phyloP scores from a whole-genome alignment of 1,284 basidiomycete genomes.

The Peniophora sp. region DNA sequence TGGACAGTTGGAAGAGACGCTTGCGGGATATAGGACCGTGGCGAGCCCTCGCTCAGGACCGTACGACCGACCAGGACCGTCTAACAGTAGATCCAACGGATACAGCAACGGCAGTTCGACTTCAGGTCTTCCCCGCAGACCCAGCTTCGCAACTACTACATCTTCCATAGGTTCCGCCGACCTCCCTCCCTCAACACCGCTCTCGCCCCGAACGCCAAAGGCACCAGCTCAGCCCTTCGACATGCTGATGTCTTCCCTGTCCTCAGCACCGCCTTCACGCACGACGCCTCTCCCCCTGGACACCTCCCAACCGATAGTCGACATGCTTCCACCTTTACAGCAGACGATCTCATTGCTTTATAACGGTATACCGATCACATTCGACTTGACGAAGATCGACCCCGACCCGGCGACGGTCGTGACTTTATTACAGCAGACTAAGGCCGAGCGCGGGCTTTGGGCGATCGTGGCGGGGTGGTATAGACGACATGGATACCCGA shows the following conservation, averaged over 20 bases:
- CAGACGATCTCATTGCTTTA: conserved; percentile 18
- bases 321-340: conserved; percentile 5
- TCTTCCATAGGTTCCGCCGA: too few species aligned
- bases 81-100: too few species aligned
- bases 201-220: neutral
- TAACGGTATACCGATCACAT: conserved; percentile 30
- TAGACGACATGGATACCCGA: conserved; percentile 36
- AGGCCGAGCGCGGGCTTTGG: conserved; percentile 35
- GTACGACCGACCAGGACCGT: too few species aligned
- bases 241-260: neutral
- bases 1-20: too few species aligned
- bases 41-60: too few species aligned
- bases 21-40: too few species aligned
- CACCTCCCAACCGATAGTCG: neutral
- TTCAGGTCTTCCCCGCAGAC: too few species aligned
- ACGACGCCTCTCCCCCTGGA: neutral
- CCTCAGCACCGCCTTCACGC: neutral
- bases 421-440: conserved; percentile 31
- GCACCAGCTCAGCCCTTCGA: neutral
- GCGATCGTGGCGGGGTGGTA: conserved; percentile 46
- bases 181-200: too few species aligned
- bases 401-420: conserved; percentile 37
- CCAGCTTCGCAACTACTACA: too few species aligned
- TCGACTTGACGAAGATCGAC: conserved; percentile 33
- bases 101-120: too few species aligned